phyloP scores from a whole-genome alignment of 805 yeast species.

The Barnettozyma californica region DNA sequence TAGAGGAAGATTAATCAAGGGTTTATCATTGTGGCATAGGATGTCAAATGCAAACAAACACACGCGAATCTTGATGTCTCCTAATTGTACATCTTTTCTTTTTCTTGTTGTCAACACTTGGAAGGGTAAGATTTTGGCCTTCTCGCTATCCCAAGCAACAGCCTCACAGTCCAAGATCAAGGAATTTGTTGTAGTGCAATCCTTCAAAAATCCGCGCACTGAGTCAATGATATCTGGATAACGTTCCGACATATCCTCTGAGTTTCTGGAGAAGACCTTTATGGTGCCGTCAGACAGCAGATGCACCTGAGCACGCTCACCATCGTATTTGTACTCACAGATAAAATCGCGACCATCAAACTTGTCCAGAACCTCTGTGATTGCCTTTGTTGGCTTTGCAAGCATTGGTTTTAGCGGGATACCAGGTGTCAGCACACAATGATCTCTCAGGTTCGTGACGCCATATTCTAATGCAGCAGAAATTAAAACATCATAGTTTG shows the following conservation, averaged over 20 bases:
- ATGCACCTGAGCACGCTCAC: conserved; percentile 96
- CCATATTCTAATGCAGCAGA: conserved; percentile 63
- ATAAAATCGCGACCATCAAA: conserved; percentile 83
- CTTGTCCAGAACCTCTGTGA: conserved; percentile 86
- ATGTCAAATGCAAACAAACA: conserved; percentile 92
- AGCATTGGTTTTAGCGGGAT: conserved; percentile 96
- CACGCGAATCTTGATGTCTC: conserved; percentile 84
- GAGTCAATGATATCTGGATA: conserved; percentile 85
- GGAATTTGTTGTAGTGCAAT: conserved; percentile 36
- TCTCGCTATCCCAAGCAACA: conserved; percentile 89
- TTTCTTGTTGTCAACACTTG: conserved; percentile 91
- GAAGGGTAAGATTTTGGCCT: conserved; percentile 82
- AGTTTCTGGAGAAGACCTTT: conserved; percentile 83
- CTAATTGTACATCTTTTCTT: conserved; percentile 84
- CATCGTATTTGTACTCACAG: conserved; percentile 96
- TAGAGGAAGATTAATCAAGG: conserved; percentile 62
- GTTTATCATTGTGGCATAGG: conserved; percentile 65
- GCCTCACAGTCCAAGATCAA: conserved; percentile 93
- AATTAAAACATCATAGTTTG: conserved; percentile 82
- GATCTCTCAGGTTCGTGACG: conserved; percentile 54
- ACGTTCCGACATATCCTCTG: conserved; percentile 94
- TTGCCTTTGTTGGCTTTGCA: conserved; percentile 94
- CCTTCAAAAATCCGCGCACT: conserved; percentile 51
- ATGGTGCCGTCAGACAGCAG: conserved; percentile 58
- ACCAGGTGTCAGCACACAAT: conserved; percentile 80